phyloP scores from a whole-genome alignment of 441 rosid genomes.

The Gossypium schwendimanii region DNA sequence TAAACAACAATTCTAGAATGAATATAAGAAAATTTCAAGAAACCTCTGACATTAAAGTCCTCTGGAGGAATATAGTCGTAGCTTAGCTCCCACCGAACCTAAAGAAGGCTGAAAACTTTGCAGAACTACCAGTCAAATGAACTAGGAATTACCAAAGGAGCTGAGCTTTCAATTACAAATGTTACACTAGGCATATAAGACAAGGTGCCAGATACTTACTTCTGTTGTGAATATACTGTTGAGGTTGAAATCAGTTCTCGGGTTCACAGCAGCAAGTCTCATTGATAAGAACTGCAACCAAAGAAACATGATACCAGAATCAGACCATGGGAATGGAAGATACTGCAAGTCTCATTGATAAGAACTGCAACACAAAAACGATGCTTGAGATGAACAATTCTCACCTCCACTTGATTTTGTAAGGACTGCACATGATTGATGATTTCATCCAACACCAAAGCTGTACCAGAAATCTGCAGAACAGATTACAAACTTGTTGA shows the following conservation, averaged over 20 bases:
- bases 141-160: neutral
- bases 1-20: neutral
- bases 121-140: conserved; percentile 5
- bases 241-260: conserved; percentile 74
- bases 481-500: neutral
- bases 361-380: neutral
- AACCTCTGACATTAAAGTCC: neutral
- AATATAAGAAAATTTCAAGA: neutral
- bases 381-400: neutral
- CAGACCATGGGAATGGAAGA: conserved; percentile 11
- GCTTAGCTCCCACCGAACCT: neutral
- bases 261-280: conserved; percentile 88
- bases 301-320: conserved; percentile 14
- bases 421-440: conserved; percentile 24
- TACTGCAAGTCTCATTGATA: neutral
- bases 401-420: conserved; percentile 21
- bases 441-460: conserved; percentile 15
- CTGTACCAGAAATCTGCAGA: conserved; percentile 18
- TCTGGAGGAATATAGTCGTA: neutral
- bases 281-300: conserved; percentile 76
- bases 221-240: conserved; percentile 63
- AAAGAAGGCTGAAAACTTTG: conserved; percentile 9
- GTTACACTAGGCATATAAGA: conserved; percentile 8
- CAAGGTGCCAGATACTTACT: conserved; percentile 40
- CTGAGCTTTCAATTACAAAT: neutral